Evolutionary conservation across 1,284 basidiomycete species (phyloP).

Genomic region (Ceratobasidium sp.): DNA sequence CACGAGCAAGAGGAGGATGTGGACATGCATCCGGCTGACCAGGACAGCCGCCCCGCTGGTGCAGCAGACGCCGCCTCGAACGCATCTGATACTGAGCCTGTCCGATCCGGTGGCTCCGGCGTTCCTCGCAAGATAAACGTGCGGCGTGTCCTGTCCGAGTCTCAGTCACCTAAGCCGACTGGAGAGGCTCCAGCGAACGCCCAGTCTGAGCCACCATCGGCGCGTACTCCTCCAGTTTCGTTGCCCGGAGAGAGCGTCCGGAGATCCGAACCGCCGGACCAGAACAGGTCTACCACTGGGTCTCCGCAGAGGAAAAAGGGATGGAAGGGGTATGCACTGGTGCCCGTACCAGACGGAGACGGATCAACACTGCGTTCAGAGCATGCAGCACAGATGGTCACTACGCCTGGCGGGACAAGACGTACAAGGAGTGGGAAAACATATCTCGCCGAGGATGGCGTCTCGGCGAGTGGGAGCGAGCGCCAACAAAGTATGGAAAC

Average conservation of each 20-base stretch:
- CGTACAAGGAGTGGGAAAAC: constrained; percentile 34
- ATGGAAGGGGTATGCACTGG: constrained; percentile 33
- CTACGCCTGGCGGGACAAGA: constrained; percentile 32
- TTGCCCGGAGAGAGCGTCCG: constrained; percentile 9
- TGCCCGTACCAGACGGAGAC: constrained; percentile 15
- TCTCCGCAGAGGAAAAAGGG: constrained; percentile 23
- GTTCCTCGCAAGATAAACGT: constrained; percentile 22
- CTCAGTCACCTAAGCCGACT: constrained; percentile 8
- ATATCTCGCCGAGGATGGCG: constrained; percentile 21
- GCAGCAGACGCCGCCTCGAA: constrained; percentile 16
- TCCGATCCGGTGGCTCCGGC: constrained; percentile 4
- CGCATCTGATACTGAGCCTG: constrained; percentile 23
- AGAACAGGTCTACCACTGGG: not conserved
- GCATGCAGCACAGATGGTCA: constrained; percentile 15
- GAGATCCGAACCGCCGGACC: constrained; percentile 2
- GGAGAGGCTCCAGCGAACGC: not conserved
- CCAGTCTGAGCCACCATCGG: constrained; percentile 14
- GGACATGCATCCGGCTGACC: constrained; percentile 19
- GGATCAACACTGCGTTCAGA: not conserved
- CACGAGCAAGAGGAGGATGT: constrained; percentile 27
- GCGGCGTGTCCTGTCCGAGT: constrained; percentile 25
- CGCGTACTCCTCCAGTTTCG: not conserved
- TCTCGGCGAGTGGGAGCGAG: constrained; percentile 24
- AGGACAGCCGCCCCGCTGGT: not conserved
- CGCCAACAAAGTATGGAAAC: constrained; percentile 38